phyloP scores from a whole-genome alignment of 495 filamentous ascomycete genomes.

The Aeminium ludgeri region DNA sequence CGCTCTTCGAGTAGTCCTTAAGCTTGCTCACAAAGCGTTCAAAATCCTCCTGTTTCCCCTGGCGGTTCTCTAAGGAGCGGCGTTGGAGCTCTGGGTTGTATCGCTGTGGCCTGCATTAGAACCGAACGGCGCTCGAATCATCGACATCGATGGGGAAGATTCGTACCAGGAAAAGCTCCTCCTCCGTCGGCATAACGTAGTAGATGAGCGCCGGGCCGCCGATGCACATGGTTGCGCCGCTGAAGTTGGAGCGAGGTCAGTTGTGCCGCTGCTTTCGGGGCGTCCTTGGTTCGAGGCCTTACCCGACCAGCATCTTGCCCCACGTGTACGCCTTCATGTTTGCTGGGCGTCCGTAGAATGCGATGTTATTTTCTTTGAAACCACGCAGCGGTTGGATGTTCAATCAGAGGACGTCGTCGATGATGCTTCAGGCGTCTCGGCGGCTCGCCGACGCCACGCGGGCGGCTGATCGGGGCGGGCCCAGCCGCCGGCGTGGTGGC shows the following conservation, averaged over 20 bases:
- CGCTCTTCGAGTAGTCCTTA: slow-evolving; percentile 77
- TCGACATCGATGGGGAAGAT: neutral
- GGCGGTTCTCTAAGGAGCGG: slow-evolving; percentile 56
- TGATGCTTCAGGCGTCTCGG: neutral
- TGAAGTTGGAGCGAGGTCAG: slow-evolving; percentile 22
- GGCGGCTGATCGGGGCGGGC: too few relatives aligned
- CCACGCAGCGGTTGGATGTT: too few relatives aligned
- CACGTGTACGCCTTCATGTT: slow-evolving; percentile 36
- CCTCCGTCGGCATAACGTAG: slow-evolving; percentile 69
- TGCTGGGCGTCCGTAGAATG: too few relatives aligned
- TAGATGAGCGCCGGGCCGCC: slow-evolving; percentile 75
- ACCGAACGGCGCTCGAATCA: too few relatives aligned
- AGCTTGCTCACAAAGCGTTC: slow-evolving; percentile 68
- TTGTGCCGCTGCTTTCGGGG: neutral
- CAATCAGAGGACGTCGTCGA: neutral
- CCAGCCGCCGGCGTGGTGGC: too few relatives aligned
- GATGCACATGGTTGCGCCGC: slow-evolving; percentile 49
- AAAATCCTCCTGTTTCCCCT: slow-evolving; percentile 63
- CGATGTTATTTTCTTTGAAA: too few relatives aligned
- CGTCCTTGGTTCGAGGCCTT: slow-evolving; percentile 10
- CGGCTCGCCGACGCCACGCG: too few relatives aligned
- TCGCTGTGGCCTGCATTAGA: slow-evolving; percentile 33
- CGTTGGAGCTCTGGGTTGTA: slow-evolving; percentile 91
- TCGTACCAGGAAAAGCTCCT: slow-evolving; percentile 61
- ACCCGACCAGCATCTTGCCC: slow-evolving; percentile 39